Evolutionary conservation across 2,329 filamentous ascomycete species (phyloP), one percentile per base, ranked within the genome.

Genomic region (Neofusicoccum laricinum): DNA sequence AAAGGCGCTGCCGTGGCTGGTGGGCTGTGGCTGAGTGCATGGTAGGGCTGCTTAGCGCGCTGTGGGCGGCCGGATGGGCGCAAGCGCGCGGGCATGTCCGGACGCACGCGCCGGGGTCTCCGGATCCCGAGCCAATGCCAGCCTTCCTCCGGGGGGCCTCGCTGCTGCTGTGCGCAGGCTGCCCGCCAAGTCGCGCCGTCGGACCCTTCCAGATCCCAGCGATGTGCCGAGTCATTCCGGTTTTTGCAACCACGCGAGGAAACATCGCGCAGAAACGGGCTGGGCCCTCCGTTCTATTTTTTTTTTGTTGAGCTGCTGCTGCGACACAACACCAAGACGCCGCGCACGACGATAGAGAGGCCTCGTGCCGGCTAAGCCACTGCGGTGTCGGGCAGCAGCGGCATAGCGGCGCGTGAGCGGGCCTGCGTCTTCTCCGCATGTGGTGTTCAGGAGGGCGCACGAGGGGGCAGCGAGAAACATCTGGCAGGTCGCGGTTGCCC

Each of bases 271-370:
- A 46, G 55, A 46, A 46, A 46, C 40, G 41, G 53, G 40, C 25
- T 21, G 43, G 40, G 51, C 38, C 34, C 32, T 32, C 19, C 17
- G 19, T 58, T 6, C 40, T 58, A 30, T 58, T 58, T 59, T 10
- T 57, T 40, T 57, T 58, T 59, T 59, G 55, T 59, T 59, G 55
- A 59, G 55, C 43, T 43, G 15, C 12, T 15, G 41, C 55, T 32
- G 55, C 55, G 25, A 43, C 53, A 59, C 55, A 58, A 58, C 53
- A 58, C 55, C 55, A 59, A 46, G 40, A 46, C 25, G 6, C 30
- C 10, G 10, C 38, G 40, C 36, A 30, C 21, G n/a, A 32, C 41
- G 55, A 36, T 15, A 34, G 25, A 2, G 40, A 21, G 38, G 53
- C 36, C 36, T 11, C 14, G 12, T n/a, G 38, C 10, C n/a, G 30